A percentile compares a stretch with the other conserved stretches of the same genome.
These are phyloP conservation scores for Cladophialophora exuberans DNA, from an alignment of 2,329 filamentous ascomycete species.

Conservation along the genomic window DNA sequence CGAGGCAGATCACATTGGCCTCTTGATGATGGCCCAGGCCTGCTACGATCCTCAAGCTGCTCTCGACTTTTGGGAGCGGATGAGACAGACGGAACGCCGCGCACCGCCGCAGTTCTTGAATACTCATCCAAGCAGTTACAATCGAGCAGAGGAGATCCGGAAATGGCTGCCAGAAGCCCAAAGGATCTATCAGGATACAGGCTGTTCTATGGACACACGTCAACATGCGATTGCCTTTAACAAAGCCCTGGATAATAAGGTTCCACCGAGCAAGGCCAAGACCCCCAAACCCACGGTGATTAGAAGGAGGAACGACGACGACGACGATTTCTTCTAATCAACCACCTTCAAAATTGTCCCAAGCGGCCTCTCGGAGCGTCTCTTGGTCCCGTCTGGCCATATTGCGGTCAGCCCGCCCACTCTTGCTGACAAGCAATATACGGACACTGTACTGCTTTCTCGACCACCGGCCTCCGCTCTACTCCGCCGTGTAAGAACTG, in stretches of 20 bases:
- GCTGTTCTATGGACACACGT: slow-evolving; percentile 41
- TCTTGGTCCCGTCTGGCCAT: too few relatives aligned
- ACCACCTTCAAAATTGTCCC: too few relatives aligned
- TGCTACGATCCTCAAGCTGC: slow-evolving; percentile 64
- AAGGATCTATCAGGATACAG: slow-evolving; percentile 43
- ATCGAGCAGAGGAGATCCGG: slow-evolving; percentile 58
- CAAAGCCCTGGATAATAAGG: too few relatives aligned
- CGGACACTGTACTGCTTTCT: too few relatives aligned
- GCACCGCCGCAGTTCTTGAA: slow-evolving; percentile 60
- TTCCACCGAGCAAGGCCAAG: too few relatives aligned
- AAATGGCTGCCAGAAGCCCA: slow-evolving; percentile 52
- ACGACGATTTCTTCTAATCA: slow-evolving; percentile 26
- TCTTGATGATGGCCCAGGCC: slow-evolving; percentile 64
- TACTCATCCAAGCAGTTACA: slow-evolving; percentile 62
- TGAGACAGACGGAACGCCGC: slow-evolving; percentile 49
- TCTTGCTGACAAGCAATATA: background rate
- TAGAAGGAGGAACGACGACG: slow-evolving; percentile 14
- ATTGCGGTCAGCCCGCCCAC: background rate
- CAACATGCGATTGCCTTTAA: slow-evolving; percentile 23
- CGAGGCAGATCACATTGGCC: slow-evolving; percentile 65
- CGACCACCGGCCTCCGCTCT: background rate
- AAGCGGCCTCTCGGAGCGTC: too few relatives aligned
- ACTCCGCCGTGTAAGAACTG: slow-evolving; percentile 12
- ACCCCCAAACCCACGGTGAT: slow-evolving; percentile 2
- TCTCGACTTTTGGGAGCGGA: slow-evolving; percentile 56